Evolutionary conservation across 108 stramenopile species (phyloP).

Genomic region (Asterionellopsis glacialis): DNA sequence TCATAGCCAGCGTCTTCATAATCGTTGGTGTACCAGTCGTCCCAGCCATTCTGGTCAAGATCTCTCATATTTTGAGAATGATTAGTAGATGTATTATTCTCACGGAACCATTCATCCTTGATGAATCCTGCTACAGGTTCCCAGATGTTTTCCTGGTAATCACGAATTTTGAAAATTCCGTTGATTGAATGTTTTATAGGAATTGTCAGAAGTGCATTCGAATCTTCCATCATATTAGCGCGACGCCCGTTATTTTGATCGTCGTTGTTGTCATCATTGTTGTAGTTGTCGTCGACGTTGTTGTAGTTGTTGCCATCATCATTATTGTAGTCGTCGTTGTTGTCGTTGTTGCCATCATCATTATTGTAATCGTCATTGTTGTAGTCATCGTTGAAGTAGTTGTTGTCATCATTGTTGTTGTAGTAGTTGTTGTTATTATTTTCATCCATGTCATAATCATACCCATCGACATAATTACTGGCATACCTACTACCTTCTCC

Average conservation of each 20-base stretch:
- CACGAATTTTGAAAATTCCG: slow-evolving; percentile 76
- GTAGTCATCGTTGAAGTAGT: not conserved
- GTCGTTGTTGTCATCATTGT: slow-evolving; percentile 16
- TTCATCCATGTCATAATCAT: slow-evolving; percentile 4
- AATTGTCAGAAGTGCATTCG: not conserved
- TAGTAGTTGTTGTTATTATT: slow-evolving; percentile 6
- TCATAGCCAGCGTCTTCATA: slow-evolving; percentile 1
- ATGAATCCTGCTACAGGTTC: slow-evolving; percentile 49
- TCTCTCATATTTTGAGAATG: slow-evolving; percentile 2
- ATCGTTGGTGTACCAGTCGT: slow-evolving; percentile 9
- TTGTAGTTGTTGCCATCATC: slow-evolving; percentile 13
- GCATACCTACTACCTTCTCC: not conserved
- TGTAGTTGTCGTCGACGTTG: slow-evolving; percentile 11
- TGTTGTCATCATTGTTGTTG: slow-evolving; percentile 4
- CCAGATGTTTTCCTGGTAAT: slow-evolving; percentile 58
- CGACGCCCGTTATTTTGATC: slow-evolving; percentile 6
- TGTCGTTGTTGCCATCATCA: slow-evolving; percentile 3
- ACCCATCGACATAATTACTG: slow-evolving; percentile 13
- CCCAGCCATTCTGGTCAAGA: slow-evolving; percentile 10
- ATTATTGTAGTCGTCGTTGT: slow-evolving; percentile 6
- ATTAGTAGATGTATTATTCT: slow-evolving; percentile 20
- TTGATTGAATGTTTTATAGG: slow-evolving; percentile 16
- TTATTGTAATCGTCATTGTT: slow-evolving; percentile 5
- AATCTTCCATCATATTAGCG: not conserved
- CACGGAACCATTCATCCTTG: slow-evolving; percentile 40